A percentile compares a stretch with the other conserved stretches of the same genome.
Conservation (phyloP, 108 stramenopile species). For the Aurantiochytrium sp. region DNA sequence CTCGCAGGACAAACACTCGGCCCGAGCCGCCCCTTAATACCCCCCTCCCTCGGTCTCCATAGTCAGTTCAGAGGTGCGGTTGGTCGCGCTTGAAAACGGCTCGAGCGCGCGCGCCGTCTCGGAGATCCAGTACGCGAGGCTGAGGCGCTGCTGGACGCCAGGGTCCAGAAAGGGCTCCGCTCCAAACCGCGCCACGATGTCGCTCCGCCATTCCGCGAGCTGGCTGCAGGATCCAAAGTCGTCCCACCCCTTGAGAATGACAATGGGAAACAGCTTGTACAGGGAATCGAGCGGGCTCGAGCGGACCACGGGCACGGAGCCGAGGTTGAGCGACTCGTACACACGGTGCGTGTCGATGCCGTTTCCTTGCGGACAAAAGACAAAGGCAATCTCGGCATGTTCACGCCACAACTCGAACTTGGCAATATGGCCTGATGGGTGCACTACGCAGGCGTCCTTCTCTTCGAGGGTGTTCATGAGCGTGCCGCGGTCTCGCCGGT, state of each 20-base stretch:
- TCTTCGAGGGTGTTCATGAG: neutral
- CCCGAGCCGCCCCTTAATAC: too few relatives aligned
- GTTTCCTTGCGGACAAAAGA: conserved; percentile 27
- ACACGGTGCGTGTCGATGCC: conserved; percentile 36
- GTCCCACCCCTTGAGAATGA: conserved; percentile 30
- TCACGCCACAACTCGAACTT: neutral
- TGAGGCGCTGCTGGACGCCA: neutral
- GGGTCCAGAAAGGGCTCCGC: neutral
- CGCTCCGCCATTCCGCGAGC: neutral
- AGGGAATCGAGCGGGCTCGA: conserved; percentile 28
- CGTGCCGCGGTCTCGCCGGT: neutral
- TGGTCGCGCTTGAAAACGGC: too few relatives aligned
- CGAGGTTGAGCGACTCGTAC: conserved; percentile 38
- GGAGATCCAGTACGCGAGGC: neutral
- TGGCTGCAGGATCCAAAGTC: neutral
- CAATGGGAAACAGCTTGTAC: conserved; percentile 23
- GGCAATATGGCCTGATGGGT: neutral
- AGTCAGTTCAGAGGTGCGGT: too few relatives aligned
- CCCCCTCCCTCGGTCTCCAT: too few relatives aligned
- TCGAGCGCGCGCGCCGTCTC: neutral
- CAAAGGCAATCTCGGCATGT: neutral
- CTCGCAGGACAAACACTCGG: neutral
- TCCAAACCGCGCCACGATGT: neutral
- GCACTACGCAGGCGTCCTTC: neutral
- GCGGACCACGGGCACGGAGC: conserved; percentile 30